Evolutionary conservation across 208 protist genomes (phyloP).

Genomic region (Leptomonas pyrrhocoris): DNA sequence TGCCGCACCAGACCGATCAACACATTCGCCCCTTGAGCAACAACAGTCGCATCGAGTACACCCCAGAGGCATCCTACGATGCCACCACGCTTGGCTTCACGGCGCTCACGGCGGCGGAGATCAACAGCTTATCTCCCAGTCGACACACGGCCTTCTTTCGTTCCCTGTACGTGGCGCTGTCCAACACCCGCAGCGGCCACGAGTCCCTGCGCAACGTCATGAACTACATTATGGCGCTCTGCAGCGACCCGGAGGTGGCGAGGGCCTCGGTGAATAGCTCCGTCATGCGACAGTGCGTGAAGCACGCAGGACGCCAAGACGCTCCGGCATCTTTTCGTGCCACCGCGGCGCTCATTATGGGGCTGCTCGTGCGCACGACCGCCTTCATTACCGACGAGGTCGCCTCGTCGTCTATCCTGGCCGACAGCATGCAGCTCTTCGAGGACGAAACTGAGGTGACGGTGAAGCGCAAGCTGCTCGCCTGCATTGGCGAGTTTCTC

Average conservation of each 20-base stretch:
- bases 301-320: conserved; percentile 59
- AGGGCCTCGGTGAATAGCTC: conserved; percentile 91
- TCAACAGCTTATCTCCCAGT: conserved; percentile 54
- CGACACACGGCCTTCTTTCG: conserved; percentile 41
- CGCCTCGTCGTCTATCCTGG: conserved; percentile 65
- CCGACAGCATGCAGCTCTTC: conserved; percentile 58
- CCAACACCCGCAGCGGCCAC: conserved; percentile 24
- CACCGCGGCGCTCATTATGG: conserved; percentile 79
- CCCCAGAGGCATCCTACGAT: conserved; percentile 73
- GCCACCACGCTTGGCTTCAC: conserved; percentile 60
- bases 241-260: conserved; percentile 69
- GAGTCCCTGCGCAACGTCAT: conserved; percentile 69
- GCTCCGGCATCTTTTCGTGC: conserved; percentile 55
- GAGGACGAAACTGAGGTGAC: conserved; percentile 53
- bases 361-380: conserved; percentile 86
- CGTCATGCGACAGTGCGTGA: conserved; percentile 88
- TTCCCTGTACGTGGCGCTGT: conserved; percentile 36
- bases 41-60: conserved; percentile 89
- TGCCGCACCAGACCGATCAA: conserved; percentile 74
- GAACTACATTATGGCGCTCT: conserved; percentile 87
- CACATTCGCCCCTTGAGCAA: conserved; percentile 89
- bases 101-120: conserved; percentile 51
- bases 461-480: conserved; percentile 78
- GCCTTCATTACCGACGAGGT: conserved; percentile 75
- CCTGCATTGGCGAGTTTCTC: conserved; percentile 88